Evolutionary conservation across 257 asterid genomes (phyloP).

Genomic region (Solanum pennellii): DNA sequence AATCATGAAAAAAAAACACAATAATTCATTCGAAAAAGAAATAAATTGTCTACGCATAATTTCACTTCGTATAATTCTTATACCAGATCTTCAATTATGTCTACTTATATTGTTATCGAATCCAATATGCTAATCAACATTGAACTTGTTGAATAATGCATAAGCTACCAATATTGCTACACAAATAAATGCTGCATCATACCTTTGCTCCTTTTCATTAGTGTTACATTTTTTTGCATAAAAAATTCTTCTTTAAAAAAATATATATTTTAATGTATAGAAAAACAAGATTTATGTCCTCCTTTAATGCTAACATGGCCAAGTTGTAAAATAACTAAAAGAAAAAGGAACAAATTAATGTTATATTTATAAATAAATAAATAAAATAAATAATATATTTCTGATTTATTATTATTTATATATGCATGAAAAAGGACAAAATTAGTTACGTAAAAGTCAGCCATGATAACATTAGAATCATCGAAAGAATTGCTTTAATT

Average conservation of each 20-base stretch:
- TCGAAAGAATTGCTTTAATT: conserved; percentile 2
- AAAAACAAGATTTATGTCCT: background rate
- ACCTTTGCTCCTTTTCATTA: background rate
- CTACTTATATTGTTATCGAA: background rate
- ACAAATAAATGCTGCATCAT: background rate
- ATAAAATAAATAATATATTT: background rate
- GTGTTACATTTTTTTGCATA: background rate
- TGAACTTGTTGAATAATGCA: background rate
- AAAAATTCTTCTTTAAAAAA: no score
- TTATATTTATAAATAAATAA: background rate
- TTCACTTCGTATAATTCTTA: background rate
- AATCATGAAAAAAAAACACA: no score
- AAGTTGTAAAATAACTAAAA: background rate
- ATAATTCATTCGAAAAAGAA: background rate
- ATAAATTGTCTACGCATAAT: no score
- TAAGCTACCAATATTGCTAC: background rate
- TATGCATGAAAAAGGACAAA: background rate
- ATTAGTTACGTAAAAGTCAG: conserved; percentile 2
- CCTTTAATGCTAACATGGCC: background rate
- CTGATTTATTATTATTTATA: background rate
- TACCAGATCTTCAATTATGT: background rate
- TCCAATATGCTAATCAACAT: background rate
- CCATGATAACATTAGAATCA: background rate
- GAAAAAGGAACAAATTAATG: background rate
- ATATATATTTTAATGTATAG: background rate